These are phyloP conservation scores for Cordyceps javanica DNA, from an alignment of 2,329 filamentous ascomycete genomes.

Conservation along the genomic window DNA sequence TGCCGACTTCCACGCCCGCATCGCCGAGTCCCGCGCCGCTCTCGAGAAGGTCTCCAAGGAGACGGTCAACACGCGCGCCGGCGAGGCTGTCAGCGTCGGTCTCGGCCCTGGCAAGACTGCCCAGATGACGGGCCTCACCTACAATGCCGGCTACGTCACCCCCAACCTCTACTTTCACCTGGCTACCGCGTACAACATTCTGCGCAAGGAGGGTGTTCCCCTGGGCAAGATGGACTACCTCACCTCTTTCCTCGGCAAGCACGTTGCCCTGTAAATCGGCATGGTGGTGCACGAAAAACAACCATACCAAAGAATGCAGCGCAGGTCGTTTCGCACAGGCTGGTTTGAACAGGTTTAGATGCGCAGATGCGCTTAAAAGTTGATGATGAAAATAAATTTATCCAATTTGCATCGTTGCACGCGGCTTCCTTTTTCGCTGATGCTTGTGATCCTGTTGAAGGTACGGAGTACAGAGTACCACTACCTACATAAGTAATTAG, in stretches of 20 bases:
- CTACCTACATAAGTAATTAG: no score
- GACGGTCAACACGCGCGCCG: slow-evolving; percentile 26
- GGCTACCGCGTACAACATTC: slow-evolving; percentile 51
- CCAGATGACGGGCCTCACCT: slow-evolving; percentile 28
- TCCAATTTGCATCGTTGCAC: neutral
- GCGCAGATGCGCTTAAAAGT: neutral
- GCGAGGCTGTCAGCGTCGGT: slow-evolving; percentile 23
- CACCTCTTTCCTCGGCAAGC: slow-evolving; percentile 24
- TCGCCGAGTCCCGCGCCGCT: slow-evolving; percentile 24
- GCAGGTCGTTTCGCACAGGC: neutral
- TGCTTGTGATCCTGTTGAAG: neutral
- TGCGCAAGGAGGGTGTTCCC: slow-evolving; percentile 54
- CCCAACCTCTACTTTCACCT: slow-evolving; percentile 63
- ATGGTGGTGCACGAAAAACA: neutral
- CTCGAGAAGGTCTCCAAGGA: slow-evolving; percentile 28
- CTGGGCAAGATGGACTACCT: slow-evolving; percentile 57
- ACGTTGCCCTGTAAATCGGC: slow-evolving; percentile 14
- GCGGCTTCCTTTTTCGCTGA: neutral
- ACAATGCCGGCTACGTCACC: slow-evolving; percentile 41
- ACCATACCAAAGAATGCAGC: neutral
- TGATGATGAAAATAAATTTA: neutral
- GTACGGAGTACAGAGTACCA: no score
- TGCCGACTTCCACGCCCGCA: slow-evolving; percentile 28
- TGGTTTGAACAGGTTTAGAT: neutral
- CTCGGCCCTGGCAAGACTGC: slow-evolving; percentile 25